These are phyloP conservation scores for Myxozyma mucilagina DNA, from an alignment of 805 yeast species.

Conservation along the genomic window DNA sequence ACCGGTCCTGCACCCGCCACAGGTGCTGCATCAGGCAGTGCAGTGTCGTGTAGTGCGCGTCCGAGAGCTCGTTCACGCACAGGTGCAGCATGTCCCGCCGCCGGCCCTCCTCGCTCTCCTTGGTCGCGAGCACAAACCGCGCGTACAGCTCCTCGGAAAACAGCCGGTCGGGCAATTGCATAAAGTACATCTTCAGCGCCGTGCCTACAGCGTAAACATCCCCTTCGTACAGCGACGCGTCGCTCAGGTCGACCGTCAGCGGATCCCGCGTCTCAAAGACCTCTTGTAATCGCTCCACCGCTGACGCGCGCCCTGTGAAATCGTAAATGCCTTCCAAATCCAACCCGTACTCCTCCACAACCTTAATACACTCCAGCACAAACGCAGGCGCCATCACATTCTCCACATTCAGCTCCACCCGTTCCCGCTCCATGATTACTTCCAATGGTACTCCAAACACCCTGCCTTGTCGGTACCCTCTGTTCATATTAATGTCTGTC, in stretches of 20 bases:
- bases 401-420: conserved; percentile 37
- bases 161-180: conserved; percentile 83
- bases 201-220: conserved; percentile 90
- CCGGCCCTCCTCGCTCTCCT: conserved; percentile 60
- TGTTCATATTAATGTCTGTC: no score
- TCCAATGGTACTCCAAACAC: conserved; percentile 86
- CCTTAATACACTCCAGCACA: conserved; percentile 83
- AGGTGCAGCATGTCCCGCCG: conserved; percentile 79
- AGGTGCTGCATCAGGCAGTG: conserved; percentile 84
- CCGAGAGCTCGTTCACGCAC: conserved; percentile 85
- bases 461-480: not conserved
- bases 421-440: conserved; percentile 72
- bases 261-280: conserved; percentile 48
- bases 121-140: conserved; percentile 67
- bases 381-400: conserved; percentile 83
- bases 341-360: conserved; percentile 81
- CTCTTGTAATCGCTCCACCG: conserved; percentile 70
- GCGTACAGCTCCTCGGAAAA: conserved; percentile 63
- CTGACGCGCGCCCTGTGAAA: conserved; percentile 73
- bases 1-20: conserved; percentile 64
- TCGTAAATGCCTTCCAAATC: conserved; percentile 89
- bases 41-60: conserved; percentile 90
- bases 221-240: conserved; percentile 61
- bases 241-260: conserved; percentile 63
- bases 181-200: conserved; percentile 77